Evolutionary conservation across 331 rosid genomes (phyloP).

Genomic region (Spiraea crenata): DNA sequence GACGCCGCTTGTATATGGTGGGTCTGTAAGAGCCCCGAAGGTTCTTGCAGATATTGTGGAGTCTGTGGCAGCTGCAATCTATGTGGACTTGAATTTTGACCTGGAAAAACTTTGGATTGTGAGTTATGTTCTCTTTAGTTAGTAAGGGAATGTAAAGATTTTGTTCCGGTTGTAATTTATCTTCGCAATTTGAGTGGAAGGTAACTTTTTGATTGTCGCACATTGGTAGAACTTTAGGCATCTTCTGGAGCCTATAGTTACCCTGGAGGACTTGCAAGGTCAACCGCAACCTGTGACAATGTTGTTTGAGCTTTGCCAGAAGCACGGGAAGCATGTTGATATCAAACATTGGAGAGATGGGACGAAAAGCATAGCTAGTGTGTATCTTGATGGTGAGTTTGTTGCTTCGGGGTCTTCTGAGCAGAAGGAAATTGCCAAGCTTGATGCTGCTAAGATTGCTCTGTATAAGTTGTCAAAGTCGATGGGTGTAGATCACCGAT

Average conservation of each 20-base stretch:
- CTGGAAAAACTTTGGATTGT: conserved; percentile 66
- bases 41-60: conserved; percentile 84
- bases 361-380: conserved; percentile 30
- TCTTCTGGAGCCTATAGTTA: conserved; percentile 64
- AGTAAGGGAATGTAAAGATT: background rate
- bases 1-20: conserved; percentile 41
- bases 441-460: conserved; percentile 70
- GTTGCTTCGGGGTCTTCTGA: conserved; percentile 55
- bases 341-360: conserved; percentile 34
- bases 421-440: conserved; percentile 57
- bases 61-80: conserved; percentile 68
- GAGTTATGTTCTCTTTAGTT: conserved; percentile 17
- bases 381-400: conserved; percentile 50
- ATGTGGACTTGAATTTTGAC: conserved; percentile 47
- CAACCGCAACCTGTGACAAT: conserved; percentile 64
- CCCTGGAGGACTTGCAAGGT: conserved; percentile 39
- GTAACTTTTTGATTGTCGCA: background rate
- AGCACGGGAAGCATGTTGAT: conserved; percentile 50
- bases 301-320: conserved; percentile 58
- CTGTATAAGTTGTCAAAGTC: conserved; percentile 27
- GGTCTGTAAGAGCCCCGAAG: conserved; percentile 76
- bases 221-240: conserved; percentile 48
- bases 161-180: background rate
- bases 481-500: conserved; percentile 1
- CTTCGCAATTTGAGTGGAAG: background rate